These are phyloP conservation scores for Leptoxyphium fumago DNA, from an alignment of 2,329 filamentous ascomycete species.

Conservation along the genomic window DNA sequence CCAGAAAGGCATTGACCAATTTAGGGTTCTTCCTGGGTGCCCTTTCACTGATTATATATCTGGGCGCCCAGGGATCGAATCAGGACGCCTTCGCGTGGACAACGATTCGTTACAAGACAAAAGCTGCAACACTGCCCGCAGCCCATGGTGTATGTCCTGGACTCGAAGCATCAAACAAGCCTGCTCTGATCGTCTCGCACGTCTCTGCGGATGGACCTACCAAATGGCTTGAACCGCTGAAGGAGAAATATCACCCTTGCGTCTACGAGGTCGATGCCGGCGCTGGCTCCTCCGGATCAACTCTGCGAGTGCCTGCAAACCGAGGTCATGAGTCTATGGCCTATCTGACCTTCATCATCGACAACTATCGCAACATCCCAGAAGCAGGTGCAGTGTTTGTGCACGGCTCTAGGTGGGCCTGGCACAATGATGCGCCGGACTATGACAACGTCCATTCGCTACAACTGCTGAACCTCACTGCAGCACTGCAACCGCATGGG, in stretches of 20 bases:
- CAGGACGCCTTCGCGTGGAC: conserved; percentile 28
- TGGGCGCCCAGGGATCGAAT: conserved; percentile 20
- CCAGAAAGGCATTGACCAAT: conserved; percentile 22
- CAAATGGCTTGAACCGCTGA: conserved; percentile 27
- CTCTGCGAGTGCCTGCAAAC: conserved; percentile 32
- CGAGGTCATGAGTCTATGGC: conserved; percentile 48
- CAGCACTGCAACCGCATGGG: conserved; percentile 24
- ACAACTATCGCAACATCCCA: conserved; percentile 43
- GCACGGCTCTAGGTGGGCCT: conserved; percentile 41
- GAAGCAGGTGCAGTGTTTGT: conserved; percentile 42
- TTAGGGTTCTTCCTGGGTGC: conserved; percentile 21
- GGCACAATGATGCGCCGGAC: conserved; percentile 39
- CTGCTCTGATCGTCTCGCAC: conserved; percentile 31
- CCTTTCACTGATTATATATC: conserved; percentile 23
- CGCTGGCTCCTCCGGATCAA: conserved; percentile 10
- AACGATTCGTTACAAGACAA: conserved; percentile 28
- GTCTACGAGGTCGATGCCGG: conserved; percentile 27
- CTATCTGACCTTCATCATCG: conserved; percentile 45
- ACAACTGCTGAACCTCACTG: conserved; percentile 22
- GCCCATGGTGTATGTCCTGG: conserved; percentile 30
- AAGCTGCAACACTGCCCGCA: conserved; percentile 17
- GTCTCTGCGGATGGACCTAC: conserved; percentile 26
- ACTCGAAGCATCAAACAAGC: conserved; percentile 24
- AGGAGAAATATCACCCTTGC: conserved; percentile 29
- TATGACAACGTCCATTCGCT: conserved; percentile 33